Percentiles rank a stretch among this genome's conserved stretches.
These are phyloP conservation scores for Flaveria linearis DNA, from an alignment of 129 eudicot species.

Conservation along the genomic window DNA sequence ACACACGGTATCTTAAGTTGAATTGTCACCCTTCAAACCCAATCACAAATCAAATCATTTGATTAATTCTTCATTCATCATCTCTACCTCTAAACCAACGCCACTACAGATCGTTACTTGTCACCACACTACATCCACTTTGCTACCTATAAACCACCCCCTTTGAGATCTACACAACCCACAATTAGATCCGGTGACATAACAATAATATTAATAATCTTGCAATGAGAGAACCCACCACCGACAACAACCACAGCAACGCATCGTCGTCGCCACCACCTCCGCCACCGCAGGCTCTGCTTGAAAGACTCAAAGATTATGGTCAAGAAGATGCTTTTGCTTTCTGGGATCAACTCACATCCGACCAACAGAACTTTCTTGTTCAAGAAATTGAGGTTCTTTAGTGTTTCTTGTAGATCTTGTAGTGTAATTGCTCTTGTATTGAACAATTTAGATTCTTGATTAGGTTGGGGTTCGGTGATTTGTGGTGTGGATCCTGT, in stretches of 20 bases:
- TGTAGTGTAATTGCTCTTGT: neutral
- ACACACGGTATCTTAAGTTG: slow-evolving; percentile 9
- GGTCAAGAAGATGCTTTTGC: slow-evolving; percentile 95
- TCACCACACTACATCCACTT: slow-evolving; percentile 26
- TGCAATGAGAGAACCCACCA: slow-evolving; percentile 56
- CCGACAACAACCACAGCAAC: slow-evolving; percentile 29
- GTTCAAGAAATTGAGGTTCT: slow-evolving; percentile 77
- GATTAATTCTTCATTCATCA: slow-evolving; percentile 20
- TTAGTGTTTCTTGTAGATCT: slow-evolving; percentile 3
- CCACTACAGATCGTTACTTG: slow-evolving; percentile 34
- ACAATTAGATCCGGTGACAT: slow-evolving; percentile 2
- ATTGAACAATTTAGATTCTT: neutral
- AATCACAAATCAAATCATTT: slow-evolving; percentile 33
- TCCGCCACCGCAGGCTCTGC: slow-evolving; percentile 71
- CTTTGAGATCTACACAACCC: slow-evolving; percentile 40
- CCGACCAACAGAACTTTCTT: slow-evolving; percentile 74
- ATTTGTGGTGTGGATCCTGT: too few relatives aligned
- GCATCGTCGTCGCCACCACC: slow-evolving; percentile 61
- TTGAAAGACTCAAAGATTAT: slow-evolving; percentile 95
- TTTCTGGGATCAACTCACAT: slow-evolving; percentile 89
- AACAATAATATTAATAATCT: neutral
- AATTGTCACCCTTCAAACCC: slow-evolving; percentile 22
- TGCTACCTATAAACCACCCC: slow-evolving; percentile 24
- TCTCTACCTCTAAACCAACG: slow-evolving; percentile 23
- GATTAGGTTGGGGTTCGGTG: too few relatives aligned